Base-by-base conservation (phyloP, 169 alveolate species). In the Eimeria necatrix region DNA sequence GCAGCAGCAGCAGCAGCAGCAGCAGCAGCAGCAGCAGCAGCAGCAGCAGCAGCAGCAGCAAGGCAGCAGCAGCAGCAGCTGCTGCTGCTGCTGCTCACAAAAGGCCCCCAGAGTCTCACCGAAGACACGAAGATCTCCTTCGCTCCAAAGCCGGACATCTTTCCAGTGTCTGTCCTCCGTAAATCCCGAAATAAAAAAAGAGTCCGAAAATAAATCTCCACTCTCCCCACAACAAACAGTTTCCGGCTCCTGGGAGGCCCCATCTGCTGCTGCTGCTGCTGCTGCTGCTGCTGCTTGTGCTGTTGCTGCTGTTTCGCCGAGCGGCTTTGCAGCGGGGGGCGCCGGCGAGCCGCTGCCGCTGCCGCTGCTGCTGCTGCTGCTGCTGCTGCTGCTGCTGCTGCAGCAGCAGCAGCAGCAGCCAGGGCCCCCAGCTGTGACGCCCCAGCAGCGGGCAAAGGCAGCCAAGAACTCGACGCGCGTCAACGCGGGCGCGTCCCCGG, bases 111-210 rank as follows among this genome's bases (percentile, higher is more conserved):
- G 41, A 32, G 41, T 32, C 41, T 32, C 41, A 76, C 87, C 94
- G 46, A 53, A 56, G 49, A 20, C 94, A 53, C 76, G 86, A 59
- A 76, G 64, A 26, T 90, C 94, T 41, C 94, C 94, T 49, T 90
- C 94, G 49, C 26, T 49, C 94, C 94, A 90, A 22, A 49, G 64
- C 24, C 12, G 88, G n/a, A 74, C 78, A 2, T 90, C 89, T 10
- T 16, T 5, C 94, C 94, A 90, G 80, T 60, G 71, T 24, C 88
- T 71, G 56, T 78, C 94, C 59, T 24, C 49, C 10, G 78, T 18
- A 71, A 90, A 74, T 16, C 94, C 94, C 10, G 80, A n/a, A 4
- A 59, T 32, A 64, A 90, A 90, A 70, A 90, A 90, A 61, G 88
- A 46, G 12, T 73, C 74, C 4, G 41, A 32, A 32, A 32, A 32